Evolutionary conservation across 139 green algal species (phyloP), one percentile per base, ranked within the genome.

Genomic region (Auxenochlorella pyrenoidosa): DNA sequence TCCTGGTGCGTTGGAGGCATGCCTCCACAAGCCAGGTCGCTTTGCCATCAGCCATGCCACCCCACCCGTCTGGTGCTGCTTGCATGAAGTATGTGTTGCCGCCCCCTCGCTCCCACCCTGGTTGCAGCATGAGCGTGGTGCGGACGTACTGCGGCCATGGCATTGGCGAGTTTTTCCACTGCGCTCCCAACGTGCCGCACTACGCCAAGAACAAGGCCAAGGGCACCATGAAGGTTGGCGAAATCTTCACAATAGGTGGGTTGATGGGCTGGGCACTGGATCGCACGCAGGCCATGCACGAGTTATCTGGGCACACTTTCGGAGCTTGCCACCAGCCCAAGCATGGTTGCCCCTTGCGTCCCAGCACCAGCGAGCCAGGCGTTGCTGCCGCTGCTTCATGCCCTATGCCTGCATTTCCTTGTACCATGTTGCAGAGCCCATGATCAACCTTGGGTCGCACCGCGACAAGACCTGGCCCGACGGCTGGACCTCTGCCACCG

Each of bases 111-210:
- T 6, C 22, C 72, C 22, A 1, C 26, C 30, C 41, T 43, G n/a
- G 0, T 41, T 79, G 60, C 94, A 96, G 93, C 44, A 89, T 97
- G 47, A 91, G 88, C 51, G 97, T 98, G 22, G 96, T 99, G 21
- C 96, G 95, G 76, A 92, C 96, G 0, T 99, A 99, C 89, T 99
- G 97, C 89, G 97, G 97, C 2, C 97, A 99, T 86, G 98, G 98
- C 86, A 98, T 99, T 73, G 96, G 97, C 51, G 94, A 98, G 76
- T 92, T 98, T 8, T 99, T 99, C 91, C 98, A 99, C 89, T 99
- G 97, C 82, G 96, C 97, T 13, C 98, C 98, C 83, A 99, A 97
- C 90, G 95, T 99, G 60, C 97, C 97, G 6, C 97, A 99, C 90
- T 99, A 99, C 89, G 90, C 95, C 10, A 86, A 93, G 79, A 99